Base-by-base conservation (phyloP, 1,284 basidiomycete species). In the Phellinidium pouzarii region DNA sequence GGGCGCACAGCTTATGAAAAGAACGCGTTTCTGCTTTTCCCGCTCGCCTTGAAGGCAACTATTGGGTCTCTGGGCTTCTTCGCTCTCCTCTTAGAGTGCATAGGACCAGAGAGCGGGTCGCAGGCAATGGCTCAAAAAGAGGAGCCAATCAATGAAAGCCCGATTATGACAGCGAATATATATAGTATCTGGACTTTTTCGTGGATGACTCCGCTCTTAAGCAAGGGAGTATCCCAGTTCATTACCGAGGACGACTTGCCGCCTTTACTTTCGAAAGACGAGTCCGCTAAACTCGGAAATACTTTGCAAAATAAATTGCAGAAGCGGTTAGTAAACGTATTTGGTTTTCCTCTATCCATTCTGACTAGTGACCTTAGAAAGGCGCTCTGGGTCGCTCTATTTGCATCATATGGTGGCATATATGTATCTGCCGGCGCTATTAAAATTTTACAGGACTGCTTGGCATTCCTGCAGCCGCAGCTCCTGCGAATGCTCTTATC, bases 381-480 rank as follows among this genome's bases (percentile, higher is more conserved):
- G 3, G 78, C 80, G 0, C 69, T 96, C 2, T 87, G 85, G 75
- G 72, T 77, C 3, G 82, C 92, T 0, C 73, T 96, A 12, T 80
- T 82, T 54, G 62, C 78, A 3, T 79, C 92, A 0, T 98, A 90
- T 61, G 94, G 94, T 0, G 72, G 77, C 0, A 84, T 89, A 0
- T 96, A 89, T 62, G 66, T 80, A 2, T 62, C 80, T 19, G 94
- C 92, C 0, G 75, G 73, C 0, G 47, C 70, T 19, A 71, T 92
- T 49, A 94, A 96, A 70, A 60, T 89, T 11, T 45, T 79, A 0
- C 91, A 94, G 66, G 94, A 98, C 65, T 69, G 71, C 41, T 71
- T 95, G 11, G 80, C 82, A 0, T 98, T 98, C 68, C 66, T 84
- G 2, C 94, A 97, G 65, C 95, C 95, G 0, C 89, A 96, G 65